phyloP scores from a whole-genome alignment of 371 early-diverging fungal species.

The Mortierella polycephala region DNA sequence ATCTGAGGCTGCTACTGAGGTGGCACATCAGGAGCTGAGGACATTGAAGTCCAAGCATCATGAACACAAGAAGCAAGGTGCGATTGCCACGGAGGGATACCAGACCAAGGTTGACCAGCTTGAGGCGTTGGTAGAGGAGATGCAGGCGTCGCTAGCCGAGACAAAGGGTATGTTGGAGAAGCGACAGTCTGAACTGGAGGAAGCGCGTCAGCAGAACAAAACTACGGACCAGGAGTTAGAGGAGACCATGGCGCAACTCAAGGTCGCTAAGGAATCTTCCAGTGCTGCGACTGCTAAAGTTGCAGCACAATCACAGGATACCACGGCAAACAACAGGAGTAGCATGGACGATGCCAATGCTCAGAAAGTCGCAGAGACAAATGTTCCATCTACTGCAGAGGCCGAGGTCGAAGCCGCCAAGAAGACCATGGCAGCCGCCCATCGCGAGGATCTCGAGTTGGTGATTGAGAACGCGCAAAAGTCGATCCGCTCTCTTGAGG shows the following conservation, averaged over 20 bases:
- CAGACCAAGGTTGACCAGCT: constrained; percentile 19
- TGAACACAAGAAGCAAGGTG: constrained; percentile 50
- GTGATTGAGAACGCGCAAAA: constrained; percentile 39
- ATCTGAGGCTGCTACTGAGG: constrained; percentile 25
- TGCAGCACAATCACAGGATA: constrained; percentile 1
- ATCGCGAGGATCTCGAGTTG: constrained; percentile 38
- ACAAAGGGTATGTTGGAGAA: constrained; percentile 19
- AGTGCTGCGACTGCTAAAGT: neutral
- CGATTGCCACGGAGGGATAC: constrained; percentile 10
- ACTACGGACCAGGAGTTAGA: constrained; percentile 25
- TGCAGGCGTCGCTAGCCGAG: constrained; percentile 32
- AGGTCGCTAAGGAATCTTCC: constrained; percentile 11
- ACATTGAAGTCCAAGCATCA: constrained; percentile 47
- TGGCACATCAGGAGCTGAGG: constrained; percentile 26
- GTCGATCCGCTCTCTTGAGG: constrained; percentile 33
- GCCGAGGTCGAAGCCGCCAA: constrained; percentile 12
- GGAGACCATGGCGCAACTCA: constrained; percentile 20
- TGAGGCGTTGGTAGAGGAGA: constrained; percentile 21
- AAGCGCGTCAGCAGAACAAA: constrained; percentile 27
- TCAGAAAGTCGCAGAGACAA: constrained; percentile 1
- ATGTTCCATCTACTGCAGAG: neutral
- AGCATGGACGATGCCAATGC: neutral
- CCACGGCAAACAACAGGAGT: constrained; percentile 2
- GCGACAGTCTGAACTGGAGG: constrained; percentile 29
- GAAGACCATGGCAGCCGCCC: constrained; percentile 18